Base-by-base conservation (phyloP, 2,329 filamentous ascomycete species). In the Pleoardoris graminearum region DNA sequence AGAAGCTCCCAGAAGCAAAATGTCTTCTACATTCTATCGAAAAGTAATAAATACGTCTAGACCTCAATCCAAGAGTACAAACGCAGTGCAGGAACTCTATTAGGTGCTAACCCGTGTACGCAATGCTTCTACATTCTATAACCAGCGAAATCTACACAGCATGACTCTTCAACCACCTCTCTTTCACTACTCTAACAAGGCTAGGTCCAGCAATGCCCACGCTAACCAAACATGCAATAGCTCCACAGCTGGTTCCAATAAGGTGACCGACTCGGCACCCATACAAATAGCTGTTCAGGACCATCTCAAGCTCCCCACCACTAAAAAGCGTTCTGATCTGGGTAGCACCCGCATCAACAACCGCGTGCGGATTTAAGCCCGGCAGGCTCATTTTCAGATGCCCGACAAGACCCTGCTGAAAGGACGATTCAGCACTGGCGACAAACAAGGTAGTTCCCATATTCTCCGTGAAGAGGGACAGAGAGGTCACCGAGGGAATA, bases 341-440 rank as follows among this genome's bases (percentile, higher is more conserved):
- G 2, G 76, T 75, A 0, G 75, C 77, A 6, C 77, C 77, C 0
- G 70, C 70, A 4, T 63, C 59, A 16, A 78, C 60, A 4, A 78
- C 66, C 1, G 48, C 37, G 0, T 59, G 51, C 0, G 72, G 59
- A 38, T 72, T 52, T n/a, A 76, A 63, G 8, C 46, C 59, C 2
- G 75, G 74, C 3, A 71, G 67, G 7, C 69, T 65, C 11, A 55
- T 38, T 1, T 62, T 56, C 1, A 77, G 51, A 2, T 55, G 55
- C 2, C 49, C 53, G 25, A 71, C 56, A 0, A 79, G 60, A 1
- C 63, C 61, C 43, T 76, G 73, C 14, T 66, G 60, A 61, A 80
- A 79, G 6, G 69, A 57, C 12, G 63, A 63, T 56, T 79, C 73
- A 0, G 62, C 73, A 10, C 72, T 70, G 1, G 72, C 68, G 32